Evolutionary conservation across 495 filamentous ascomycete species (phyloP), one percentile per base, ranked within the genome.

Genomic region (Bacidia rubella): DNA sequence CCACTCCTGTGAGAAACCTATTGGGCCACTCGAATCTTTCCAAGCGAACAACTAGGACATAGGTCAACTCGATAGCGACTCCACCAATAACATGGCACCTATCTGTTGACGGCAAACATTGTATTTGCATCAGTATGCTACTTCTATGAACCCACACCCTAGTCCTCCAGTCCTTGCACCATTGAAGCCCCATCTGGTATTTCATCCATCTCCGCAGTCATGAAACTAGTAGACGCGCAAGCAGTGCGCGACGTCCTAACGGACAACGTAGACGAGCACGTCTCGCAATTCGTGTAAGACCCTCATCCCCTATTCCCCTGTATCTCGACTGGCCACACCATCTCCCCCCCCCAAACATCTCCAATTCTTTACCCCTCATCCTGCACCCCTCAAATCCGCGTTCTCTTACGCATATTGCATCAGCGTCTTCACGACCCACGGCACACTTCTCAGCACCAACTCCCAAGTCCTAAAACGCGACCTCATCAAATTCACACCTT

Each of bases 361-460:
- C 21, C 19, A 32, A 50, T 52, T 10, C 38, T 44, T 22, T 44
- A n/a, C n/a, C n/a, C n/a, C n/a, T n/a, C n/a, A n/a, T n/a, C 19
- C 41, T 23, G 2, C 44, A n/a, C 12, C 46, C 11, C 1, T 22
- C 19, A 29, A 29, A 4, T 25, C 45, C 21, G 10, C 20, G 44
- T 39, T 12, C 7, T 41, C 15, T 11, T 7, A 35, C 5, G 29
- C 29, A 7, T 35, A 35, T 35, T 35, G 7, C 5, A 35, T 15
- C 29, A 62, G 60, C 49, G 46, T 62, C 45, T 55, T 62, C 35
- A 57, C 60, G 40, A 46, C 20, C 25, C 26, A 47, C 41, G 60
- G 60, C 49, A 62, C 60, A 3, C 47, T 62, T 11, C 57, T 62
- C 19, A 47, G 45, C 23, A 54, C 57, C 57, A 44, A 42, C 39